These are phyloP conservation scores for Suhomyces wounanorum DNA, from an alignment of 1,139 yeast genomes.

Conservation along the genomic window DNA sequence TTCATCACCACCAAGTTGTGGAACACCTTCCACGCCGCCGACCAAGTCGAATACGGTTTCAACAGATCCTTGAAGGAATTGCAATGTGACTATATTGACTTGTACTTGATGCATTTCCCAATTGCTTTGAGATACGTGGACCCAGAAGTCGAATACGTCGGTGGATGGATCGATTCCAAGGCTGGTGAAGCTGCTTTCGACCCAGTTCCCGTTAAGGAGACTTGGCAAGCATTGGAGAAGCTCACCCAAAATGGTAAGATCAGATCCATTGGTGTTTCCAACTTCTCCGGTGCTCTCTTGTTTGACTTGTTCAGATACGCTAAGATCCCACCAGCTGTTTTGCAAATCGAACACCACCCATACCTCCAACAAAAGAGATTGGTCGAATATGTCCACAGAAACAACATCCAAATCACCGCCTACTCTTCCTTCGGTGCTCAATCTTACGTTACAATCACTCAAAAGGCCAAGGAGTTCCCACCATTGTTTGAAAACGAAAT, in stretches of 20 bases:
- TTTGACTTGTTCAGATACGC: constrained; percentile 75
- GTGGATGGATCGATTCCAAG: constrained; percentile 63
- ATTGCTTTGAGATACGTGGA: constrained; percentile 73
- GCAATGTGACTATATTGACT: constrained; percentile 67
- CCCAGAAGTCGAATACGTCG: constrained; percentile 73
- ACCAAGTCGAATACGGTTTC: constrained; percentile 58
- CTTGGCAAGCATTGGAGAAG: constrained; percentile 79
- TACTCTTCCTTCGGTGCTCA: constrained; percentile 87
- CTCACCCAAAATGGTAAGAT: constrained; percentile 60
- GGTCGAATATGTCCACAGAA: constrained; percentile 60
- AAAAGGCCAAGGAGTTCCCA: constrained; percentile 54
- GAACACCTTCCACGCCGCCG: constrained; percentile 75
- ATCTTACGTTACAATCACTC: constrained; percentile 61
- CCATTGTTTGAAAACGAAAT: constrained; percentile 57
- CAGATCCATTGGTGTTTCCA: constrained; percentile 81
- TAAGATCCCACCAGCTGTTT: constrained; percentile 72
- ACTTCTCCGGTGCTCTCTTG: constrained; percentile 70
- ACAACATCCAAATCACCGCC: constrained; percentile 72
- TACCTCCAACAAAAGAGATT: constrained; percentile 77
- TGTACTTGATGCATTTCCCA: constrained; percentile 81
- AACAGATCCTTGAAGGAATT: constrained; percentile 65
- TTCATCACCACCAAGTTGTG: constrained; percentile 79
- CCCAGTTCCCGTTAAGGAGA: constrained; percentile 70
- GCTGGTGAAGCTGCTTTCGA: constrained; percentile 60
- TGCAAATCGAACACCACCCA: constrained; percentile 93